Evolutionary conservation across 2,329 filamentous ascomycete species (phyloP), one percentile per base, ranked within the genome.

Genomic region (Pseudohalonectria lignicola): DNA sequence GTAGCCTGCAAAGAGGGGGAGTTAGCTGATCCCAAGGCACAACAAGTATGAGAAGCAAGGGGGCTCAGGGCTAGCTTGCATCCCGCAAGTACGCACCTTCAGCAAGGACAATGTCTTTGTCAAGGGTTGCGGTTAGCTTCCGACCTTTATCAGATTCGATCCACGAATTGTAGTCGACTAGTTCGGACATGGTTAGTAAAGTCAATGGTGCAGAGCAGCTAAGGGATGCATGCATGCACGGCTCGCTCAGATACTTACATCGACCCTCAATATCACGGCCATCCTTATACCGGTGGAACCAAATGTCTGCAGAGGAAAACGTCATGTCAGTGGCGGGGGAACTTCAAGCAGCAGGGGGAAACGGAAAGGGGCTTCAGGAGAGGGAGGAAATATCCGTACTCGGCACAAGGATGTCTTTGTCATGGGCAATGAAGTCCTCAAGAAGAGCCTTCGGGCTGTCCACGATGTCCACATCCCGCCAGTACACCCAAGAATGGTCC

Each of bases 111-210:
- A 84, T 69, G 51, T 95, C 79, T 55, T 86, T 88, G 47, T 82
- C 73, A 16, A 96, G 69, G 38, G 66, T 76, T 5, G 72, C 65
- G n/a, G 81, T 70, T 39, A 96, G 71, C 52, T 79, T 82, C 42
- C 82, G 75, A 34, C 75, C 87, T 60, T 90, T 83, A 37, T 88
- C 81, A 9, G 90, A 90, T 64, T 98, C 92, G 50, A 94, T 76
- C 92, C 92, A 98, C 2, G 92, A 96, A 63, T 98, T 98, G 67
- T 98, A 98, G 59, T 98, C 92, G 55, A 96, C 86, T 92, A 43
- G 26, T 13, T 23, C 10, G 9, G 5, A 32, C 9, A 15, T 3
- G 2, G 39, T 48, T 39, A 45, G 44, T 17, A 15, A 20, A 29
- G 25, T 17, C 28, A 30, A 39, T 15, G 20, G 41, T 58, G 46